Evolutionary conservation across 148 eudicot species (phyloP).

Genomic region (Vaccinium myrtillus): DNA sequence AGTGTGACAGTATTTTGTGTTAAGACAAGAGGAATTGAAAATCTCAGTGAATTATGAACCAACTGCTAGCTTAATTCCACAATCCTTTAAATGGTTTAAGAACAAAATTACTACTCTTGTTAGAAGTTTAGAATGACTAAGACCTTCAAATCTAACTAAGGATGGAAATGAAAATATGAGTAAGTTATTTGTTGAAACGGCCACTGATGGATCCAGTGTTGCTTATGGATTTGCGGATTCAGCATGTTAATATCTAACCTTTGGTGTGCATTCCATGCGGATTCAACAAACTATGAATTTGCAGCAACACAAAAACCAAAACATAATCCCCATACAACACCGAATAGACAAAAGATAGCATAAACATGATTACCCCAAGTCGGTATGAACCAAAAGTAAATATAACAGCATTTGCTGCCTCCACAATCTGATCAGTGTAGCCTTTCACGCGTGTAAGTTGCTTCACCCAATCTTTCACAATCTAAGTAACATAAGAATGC

Average conservation of each 20-base stretch:
- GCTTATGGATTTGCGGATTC: too few species aligned
- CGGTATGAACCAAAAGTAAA: conserved; percentile 89
- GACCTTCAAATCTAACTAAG: too few species aligned
- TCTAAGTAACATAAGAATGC: conserved; percentile 33
- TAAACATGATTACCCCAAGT: conserved; percentile 62
- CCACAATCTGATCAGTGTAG: conserved; percentile 85
- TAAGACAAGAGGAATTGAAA: too few species aligned
- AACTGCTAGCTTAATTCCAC: too few species aligned
- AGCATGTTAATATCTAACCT: background rate
- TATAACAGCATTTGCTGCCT: conserved; percentile 82
- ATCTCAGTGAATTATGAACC: too few species aligned
- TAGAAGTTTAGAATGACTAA: too few species aligned
- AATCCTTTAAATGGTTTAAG: too few species aligned
- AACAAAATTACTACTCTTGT: too few species aligned
- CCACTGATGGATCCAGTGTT: too few species aligned
- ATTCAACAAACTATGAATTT: background rate
- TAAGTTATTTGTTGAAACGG: too few species aligned
- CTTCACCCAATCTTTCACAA: conserved; percentile 87
- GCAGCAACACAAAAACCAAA: background rate
- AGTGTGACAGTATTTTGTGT: too few species aligned
- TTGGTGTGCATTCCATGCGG: background rate
- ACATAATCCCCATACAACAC: background rate
- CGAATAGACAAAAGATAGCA: background rate
- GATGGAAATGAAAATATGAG: too few species aligned
- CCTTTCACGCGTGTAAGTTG: conserved; percentile 74